Conservation (phyloP, 2,329 filamentous ascomycete genomes). For the Pseudopithomyces maydicus region DNA sequence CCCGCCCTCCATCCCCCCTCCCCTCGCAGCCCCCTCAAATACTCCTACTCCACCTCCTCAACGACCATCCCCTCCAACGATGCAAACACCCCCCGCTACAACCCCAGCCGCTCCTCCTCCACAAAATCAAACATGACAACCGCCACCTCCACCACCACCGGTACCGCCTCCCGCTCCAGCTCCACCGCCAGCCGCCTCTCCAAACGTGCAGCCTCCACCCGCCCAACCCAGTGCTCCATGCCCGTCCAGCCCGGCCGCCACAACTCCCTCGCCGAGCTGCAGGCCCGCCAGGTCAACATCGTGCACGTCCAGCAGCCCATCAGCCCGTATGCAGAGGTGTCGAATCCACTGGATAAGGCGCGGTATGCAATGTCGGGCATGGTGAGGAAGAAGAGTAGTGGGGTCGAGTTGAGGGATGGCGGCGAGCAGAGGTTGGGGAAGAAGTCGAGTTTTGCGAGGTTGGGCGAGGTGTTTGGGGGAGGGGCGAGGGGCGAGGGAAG, state of each 20-base stretch:
- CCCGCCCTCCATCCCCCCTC: background rate
- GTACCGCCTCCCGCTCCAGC: background rate
- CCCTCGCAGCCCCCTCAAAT: background rate
- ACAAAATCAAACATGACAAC: background rate
- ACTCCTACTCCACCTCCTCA: background rate
- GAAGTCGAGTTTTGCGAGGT: background rate
- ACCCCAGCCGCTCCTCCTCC: background rate
- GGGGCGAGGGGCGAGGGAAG: background rate
- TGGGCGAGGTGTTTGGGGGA: background rate
- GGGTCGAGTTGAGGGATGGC: background rate
- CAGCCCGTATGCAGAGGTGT: background rate
- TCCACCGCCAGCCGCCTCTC: background rate
- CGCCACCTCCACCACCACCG: background rate
- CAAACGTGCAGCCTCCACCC: background rate
- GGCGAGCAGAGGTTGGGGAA: background rate
- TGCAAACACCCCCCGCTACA: background rate
- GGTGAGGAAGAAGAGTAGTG: constrained; percentile 3
- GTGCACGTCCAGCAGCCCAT: constrained; percentile 1
- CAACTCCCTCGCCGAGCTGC: constrained; percentile 6
- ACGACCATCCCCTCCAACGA: too few relatives aligned
- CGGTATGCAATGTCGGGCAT: background rate
- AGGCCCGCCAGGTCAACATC: constrained; percentile 1
- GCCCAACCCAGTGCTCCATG: background rate
- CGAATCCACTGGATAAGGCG: background rate
- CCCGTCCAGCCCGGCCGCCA: background rate